These are phyloP conservation scores for Friedmanniomyces endolithicus DNA, from an alignment of 495 filamentous ascomycete genomes.

Conservation along the genomic window DNA sequence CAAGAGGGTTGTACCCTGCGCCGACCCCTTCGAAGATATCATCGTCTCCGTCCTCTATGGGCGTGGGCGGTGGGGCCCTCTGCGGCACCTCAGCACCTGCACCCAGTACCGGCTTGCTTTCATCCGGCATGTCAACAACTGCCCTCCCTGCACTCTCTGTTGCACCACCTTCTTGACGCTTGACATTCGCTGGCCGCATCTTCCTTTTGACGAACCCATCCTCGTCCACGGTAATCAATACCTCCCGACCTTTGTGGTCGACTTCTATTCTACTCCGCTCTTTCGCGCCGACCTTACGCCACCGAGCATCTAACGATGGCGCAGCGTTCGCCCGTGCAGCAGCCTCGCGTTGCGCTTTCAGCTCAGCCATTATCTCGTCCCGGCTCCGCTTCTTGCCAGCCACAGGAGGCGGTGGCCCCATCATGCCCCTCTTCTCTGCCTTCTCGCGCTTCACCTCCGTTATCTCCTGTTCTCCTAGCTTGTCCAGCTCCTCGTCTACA, in stretches of 20 bases:
- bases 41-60: constrained; percentile 46
- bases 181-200: constrained; percentile 43
- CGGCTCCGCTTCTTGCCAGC: constrained; percentile 58
- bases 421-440: constrained; percentile 62
- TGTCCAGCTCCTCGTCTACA: constrained; percentile 68
- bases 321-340: constrained; percentile 45
- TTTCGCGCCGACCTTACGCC: constrained; percentile 66
- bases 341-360: constrained; percentile 58
- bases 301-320: constrained; percentile 52
- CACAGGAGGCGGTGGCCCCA: constrained; percentile 51
- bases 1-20: constrained; percentile 74
- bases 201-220: constrained; percentile 83
- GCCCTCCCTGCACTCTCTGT: constrained; percentile 20
- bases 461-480: constrained; percentile 52
- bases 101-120: constrained; percentile 12
- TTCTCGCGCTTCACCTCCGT: constrained; percentile 44
- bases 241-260: constrained; percentile 64
- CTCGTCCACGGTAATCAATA: constrained; percentile 74
- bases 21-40: constrained; percentile 84
- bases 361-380: constrained; percentile 69
- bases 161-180: constrained; percentile 5
- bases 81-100: constrained; percentile 49
- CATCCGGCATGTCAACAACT: constrained; percentile 5
- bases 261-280: constrained; percentile 62
- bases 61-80: constrained; percentile 29